Evolutionary conservation across 106 monocot species (phyloP).

Genomic region (Dioscorea alata): DNA sequence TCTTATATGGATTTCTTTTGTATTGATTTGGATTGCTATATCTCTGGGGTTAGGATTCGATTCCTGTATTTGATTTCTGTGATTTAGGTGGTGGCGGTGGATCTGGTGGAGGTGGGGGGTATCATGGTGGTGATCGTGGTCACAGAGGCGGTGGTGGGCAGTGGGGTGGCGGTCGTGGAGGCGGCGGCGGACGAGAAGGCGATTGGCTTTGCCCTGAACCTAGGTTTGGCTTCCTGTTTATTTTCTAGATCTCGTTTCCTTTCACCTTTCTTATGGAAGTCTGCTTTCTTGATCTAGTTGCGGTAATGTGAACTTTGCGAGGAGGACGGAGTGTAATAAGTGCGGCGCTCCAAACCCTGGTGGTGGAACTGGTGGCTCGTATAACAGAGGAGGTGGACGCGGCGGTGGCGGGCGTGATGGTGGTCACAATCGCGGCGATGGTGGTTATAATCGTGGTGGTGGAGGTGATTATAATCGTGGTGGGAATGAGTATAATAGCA

Average conservation of each 20-base stretch:
- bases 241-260: background rate
- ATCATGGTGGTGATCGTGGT: conserved; percentile 36
- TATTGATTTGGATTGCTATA: no score
- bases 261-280: background rate
- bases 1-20: background rate
- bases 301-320: conserved; percentile 91
- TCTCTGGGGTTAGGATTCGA: background rate
- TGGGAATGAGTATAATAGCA: conserved; percentile 12
- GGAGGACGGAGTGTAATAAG: conserved; percentile 93
- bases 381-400: background rate
- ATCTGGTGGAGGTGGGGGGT: conserved; percentile 27
- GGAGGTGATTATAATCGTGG: conserved; percentile 22
- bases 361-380: conserved; percentile 18
- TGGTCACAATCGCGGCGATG: conserved; percentile 15
- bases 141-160: conserved; percentile 39
- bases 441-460: conserved; percentile 37
- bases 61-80: background rate
- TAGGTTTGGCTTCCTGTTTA: conserved; percentile 29
- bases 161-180: conserved; percentile 41
- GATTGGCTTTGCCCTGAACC: conserved; percentile 94
- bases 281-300: conserved; percentile 45
- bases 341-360: conserved; percentile 66
- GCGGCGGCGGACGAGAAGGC: conserved; percentile 66
- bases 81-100: conserved; percentile 18
- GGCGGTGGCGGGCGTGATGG: conserved; percentile 4